Base-by-base conservation (phyloP, 371 early-diverging fungal genomes). In the Coemansia sp. region DNA sequence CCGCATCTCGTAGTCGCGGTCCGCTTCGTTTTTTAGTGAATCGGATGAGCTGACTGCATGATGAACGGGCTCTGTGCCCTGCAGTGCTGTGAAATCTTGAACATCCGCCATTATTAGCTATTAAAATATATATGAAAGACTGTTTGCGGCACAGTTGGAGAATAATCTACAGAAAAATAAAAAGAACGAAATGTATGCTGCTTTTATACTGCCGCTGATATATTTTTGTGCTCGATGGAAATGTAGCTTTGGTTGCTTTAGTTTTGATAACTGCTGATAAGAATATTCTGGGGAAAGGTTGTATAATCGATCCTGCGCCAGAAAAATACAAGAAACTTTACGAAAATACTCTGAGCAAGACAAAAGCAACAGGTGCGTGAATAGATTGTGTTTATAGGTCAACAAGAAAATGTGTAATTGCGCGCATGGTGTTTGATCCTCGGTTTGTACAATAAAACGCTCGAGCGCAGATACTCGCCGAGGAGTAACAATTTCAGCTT, bases 1-100 rank as follows among this genome's bases (percentile, higher is more conserved):
- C 47, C 82, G 82, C 28, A 58, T 8, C 16, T 50, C 67, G 14
- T 62, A 40, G 5, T 28, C 57, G 18, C 65, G 63, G 21, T 66
- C 48, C n/a, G 11, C 25, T 0, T 52, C 48, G 18, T 8, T 20
- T 18, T 48, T 48, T 8, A 18, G 48, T 18, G 48, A 42, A 5
- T 42, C 20, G 18, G 48, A 42, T 3, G 69, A 20, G 20, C 54
- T 21, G 30, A 21, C 42, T 18, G 14, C 56, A 26, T 64, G 56
- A 61, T 62, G 57, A 33, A 9, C 9, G 2, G 39, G 30, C 14
- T 14, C 21, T 16, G 21, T 33, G 26, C 37, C 42, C 44, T 51
- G 25, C 16, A 61, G 66, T 11, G 61, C 57, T 44, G 56, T 56
- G 23, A 59, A 67, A 47, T 54, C 1, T 30, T 61, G 37, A 9